Percentiles rank a stretch among this genome's conserved stretches.
These are phyloP conservation scores for Cyclotella distinguenda DNA, from an alignment of 108 stramenopile genomes.

Conservation along the genomic window DNA sequence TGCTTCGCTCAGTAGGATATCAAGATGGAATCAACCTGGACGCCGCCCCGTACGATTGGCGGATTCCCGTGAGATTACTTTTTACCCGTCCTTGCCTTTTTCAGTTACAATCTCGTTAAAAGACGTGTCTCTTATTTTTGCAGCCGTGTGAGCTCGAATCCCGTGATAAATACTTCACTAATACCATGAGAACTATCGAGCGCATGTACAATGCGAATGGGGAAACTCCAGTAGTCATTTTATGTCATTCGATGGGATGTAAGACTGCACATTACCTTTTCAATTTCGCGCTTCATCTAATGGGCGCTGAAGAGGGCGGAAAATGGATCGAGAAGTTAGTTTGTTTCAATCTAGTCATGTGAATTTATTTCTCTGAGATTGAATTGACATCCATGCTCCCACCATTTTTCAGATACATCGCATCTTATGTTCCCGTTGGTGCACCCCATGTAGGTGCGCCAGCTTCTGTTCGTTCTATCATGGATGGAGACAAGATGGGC, in stretches of 20 bases:
- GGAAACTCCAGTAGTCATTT: constrained; percentile 39
- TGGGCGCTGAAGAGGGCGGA: constrained; percentile 34
- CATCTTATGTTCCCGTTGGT: constrained; percentile 64
- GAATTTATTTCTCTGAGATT: too few relatives aligned
- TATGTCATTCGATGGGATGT: constrained; percentile 51
- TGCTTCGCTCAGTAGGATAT: constrained; percentile 33
- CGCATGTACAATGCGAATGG: constrained; percentile 26
- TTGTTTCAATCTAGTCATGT: neutral
- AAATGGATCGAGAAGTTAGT: constrained; percentile 52
- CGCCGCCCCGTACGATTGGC: constrained; percentile 44
- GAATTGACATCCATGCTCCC: neutral
- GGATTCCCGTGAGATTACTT: constrained; percentile 20
- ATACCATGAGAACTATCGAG: constrained; percentile 27
- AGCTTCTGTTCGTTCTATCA: constrained; percentile 42
- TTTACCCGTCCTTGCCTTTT: neutral
- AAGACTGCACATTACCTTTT: constrained; percentile 45
- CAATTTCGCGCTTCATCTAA: constrained; percentile 32
- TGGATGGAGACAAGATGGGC: constrained; percentile 66
- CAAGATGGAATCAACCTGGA: constrained; percentile 32
- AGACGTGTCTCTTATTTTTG: neutral
- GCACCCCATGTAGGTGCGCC: constrained; percentile 67
- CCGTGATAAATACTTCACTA: constrained; percentile 40
- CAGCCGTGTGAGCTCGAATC: constrained; percentile 34
- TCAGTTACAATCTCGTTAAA: neutral
- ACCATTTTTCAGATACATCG: constrained; percentile 21